Base-by-base conservation (phyloP, 805 yeast species). In the Candida silvatica region DNA sequence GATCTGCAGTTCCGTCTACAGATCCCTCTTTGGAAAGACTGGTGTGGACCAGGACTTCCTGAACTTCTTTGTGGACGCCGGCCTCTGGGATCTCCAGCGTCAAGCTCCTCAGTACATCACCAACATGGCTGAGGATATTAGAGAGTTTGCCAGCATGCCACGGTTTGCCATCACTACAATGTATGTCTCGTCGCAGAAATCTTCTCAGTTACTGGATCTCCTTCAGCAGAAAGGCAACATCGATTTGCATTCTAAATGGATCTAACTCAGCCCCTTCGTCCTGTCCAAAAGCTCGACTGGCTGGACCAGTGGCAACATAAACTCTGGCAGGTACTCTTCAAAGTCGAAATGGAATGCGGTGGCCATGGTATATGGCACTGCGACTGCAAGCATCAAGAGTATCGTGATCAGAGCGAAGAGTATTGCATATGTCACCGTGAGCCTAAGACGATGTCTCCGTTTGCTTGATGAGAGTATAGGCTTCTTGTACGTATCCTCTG, bases 41-140 rank as follows among this genome's bases (percentile, higher is more conserved):
- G 78, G 77, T 1, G 49, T 77, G 1, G 82, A 76, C 26, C 44
- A 66, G 0, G 69, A 64, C 9, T 63, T 69, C 38, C 49, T 76
- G 6, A 58, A 57, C n/a, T 66, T 71, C 39, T 67, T 60, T 37
- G 32, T 75, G 6, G 70, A 67, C 20, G 69, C 80, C 0, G 50
- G 48, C 6, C 31, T 43, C 3, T 25, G 34, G 27, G 42, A 46
- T 4, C 47, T 59, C 5, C 41, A 48, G 22, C 44, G 49, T 4
- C 34, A 54, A 0, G 23, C 31, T 6, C 27, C 41, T 2, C 26
- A 32, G 5, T 40, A 39, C 16, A 27, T 42, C 6, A 16, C 20
- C 3, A 45, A 43, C 6, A 48, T 62, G 2, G 28, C 51, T 1
- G 35, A 40, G 2, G 41, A 51, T 14, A 32, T 67, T 11, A 22